Evolutionary conservation across 2,329 filamentous ascomycete genomes (phyloP), one percentile per base, ranked within the genome.

Genomic region (Ascochyta clinopodiicola): DNA sequence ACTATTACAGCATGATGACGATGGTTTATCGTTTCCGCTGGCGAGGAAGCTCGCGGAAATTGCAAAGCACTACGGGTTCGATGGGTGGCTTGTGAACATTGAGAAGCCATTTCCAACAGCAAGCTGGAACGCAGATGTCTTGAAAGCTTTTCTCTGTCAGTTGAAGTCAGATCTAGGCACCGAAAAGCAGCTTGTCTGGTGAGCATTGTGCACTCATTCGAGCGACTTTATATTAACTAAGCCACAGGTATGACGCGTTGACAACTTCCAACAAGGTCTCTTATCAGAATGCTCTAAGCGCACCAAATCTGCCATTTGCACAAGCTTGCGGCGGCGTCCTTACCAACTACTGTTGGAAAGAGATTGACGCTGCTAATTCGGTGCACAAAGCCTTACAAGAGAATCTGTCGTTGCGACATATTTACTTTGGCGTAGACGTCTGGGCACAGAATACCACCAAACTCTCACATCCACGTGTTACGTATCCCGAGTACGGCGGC

Each of bases 21-120:
- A 59, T n/a, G 37, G 40, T 3, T 17, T 68, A 3, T 56, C 59
- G 6, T 79, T 76, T 36, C 52, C 70, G 8, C 59, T 79, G 17
- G 78, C 76, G 21, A 69, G 63, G 19, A 75, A 74, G 45, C 59
- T 81, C 7, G 74, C 74, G 7, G 48, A 54, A 13, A 75, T 81
- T 39, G 77, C 78, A 10, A 61, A 65, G 15, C 65, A 73, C 15
- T 77, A 77, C 56, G 77, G 77, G 10, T 81, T 81, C 50, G 79
- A 81, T 53, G 79, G 79, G 15, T 81, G 78, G 77, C 64, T 81
- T 29, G 57, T 81, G 31, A 81, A 81, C 43, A 75, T 81, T 22
- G 79, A 81, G 52, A 76, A 76, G 45, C 63, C 74, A 1, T 79
- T 81, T 60, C 68, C 74, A 6, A 57, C 64, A 21, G 52, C 63